Base-by-base conservation (phyloP, 257 asterid species). In the Plectranthus barbatus region DNA sequence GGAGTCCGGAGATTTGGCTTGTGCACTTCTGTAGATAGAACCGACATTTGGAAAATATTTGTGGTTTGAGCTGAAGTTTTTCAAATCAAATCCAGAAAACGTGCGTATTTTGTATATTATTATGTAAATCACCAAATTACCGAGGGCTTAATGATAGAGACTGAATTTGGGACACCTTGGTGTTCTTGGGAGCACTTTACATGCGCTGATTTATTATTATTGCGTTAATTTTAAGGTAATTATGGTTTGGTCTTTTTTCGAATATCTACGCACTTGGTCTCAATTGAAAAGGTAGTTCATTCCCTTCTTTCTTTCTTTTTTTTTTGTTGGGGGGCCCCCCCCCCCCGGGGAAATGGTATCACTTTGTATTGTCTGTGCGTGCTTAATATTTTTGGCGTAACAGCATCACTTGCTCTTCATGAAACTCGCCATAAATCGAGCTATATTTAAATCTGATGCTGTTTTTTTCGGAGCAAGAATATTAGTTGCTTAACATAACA, bases 1-100 rank as follows among this genome's bases (percentile, higher is more conserved):
- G 31, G 48, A 11, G 36, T 11, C 3, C 10, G 44, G 44, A 37
- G 13, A 17, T 29, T 47, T 48, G 11, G 4, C 44, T 65, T 29
- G 21, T 15, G 7, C 26, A 14, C 26, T 57, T 9, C 24, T 51
- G 11, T 21, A 23, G 42, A 45, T 20, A 24, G 11, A 41, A 54
- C 49, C 58, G 59, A 45, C 69, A 59, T 64, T 77, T 63, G 50
- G 40, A 15, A 14, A n/a, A 1, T 62, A 48, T 50, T 49, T 1
- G 19, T 3, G 20, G 10, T 77, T 33, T 56, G 26, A 26, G 63
- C 66, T 62, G 8, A 23, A 54, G 47, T 11, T 21, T 49, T 60
- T 37, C 34, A 56, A 49, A 60, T 60, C 36, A 47, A 62, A 50
- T 68, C 36, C n/a, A 19, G 21, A 45, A 31, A 19, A 9, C 8